Base-by-base conservation (phyloP, 306 rosid genomes). In the Heteromeles arbutifolia region DNA sequence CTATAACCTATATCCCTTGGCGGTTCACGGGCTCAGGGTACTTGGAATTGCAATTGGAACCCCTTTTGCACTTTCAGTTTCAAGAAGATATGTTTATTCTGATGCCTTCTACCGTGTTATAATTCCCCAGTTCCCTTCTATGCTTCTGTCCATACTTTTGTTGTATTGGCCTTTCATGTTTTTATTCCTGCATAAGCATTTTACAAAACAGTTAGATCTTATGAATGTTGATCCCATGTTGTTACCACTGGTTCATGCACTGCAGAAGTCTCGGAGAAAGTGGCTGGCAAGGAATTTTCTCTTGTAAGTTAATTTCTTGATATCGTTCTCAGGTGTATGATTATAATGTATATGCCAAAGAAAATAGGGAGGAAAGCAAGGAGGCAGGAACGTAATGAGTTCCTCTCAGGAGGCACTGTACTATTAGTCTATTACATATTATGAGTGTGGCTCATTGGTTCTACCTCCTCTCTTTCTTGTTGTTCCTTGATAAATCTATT, bases 211-310 rank as follows among this genome's bases (percentile, higher is more conserved):
- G 50, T 72, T 43, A 66, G n/a, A 50, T 39, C 77, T 86, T 52
- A 56, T 82, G 75, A 73, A 67, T 44, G 31, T 71, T 70, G 72
- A 61, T 69, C 26, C 58, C 59, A 53, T 73, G 81, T 25, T 62
- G 61, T 59, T 86, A 77, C 72, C 67, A 66, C 59, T 79, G 39
- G 65, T 71, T 81, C 82, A 22, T 82, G 70, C 67, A 44, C 54
- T 81, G 91, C 97, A 95, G 97, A 84, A 70, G 43, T 63, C 81
- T 79, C 88, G 43, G 91, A 87, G 45, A 86, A 72, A 85, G 80
- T 72, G 54, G 84, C 87, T 67, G 73, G 77, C 76, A 87, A 77
- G 77, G 77, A 59, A 78, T 88, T 90, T 75, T 85, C 98, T 74
- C 11, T 80, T 77, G 98, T 92, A 77, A 89, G 97, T 69, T 57